Evolutionary conservation across 768 basidiomycete genomes (phyloP), one percentile per base, ranked within the genome.

Genomic region (Lactarius psammicola): DNA sequence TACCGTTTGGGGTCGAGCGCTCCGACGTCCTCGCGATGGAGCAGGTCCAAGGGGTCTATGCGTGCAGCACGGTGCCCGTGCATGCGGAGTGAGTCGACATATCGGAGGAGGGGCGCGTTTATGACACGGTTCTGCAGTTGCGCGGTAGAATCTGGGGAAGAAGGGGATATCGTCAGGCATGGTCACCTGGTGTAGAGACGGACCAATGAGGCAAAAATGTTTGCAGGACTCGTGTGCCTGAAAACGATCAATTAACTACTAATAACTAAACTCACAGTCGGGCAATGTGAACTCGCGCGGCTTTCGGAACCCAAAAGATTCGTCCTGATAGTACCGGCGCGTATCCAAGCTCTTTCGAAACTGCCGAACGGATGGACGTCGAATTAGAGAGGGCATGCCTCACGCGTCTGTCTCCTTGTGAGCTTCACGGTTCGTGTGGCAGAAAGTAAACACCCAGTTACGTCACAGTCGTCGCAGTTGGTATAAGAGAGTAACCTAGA

Each of bases 31-130:
- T 94, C 92, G 18, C 94, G 86, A 61, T 91, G 87, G 34, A 96
- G 88, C 59, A 96, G 77, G 75, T 94, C 93, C 40, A 96, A 78
- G 0, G 95, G 94, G 73, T 97, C 94, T 49, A 96, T 90, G 51
- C 84, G 81, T 0, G 93, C 92, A 3, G 92, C 92, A 34, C 92
- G 85, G 72, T 94, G 93, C 0, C 89, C 90, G 69, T 94, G 90
- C 0, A 81, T 87, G n/a, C 94, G 84, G 70, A 96, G 82, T 2
- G 90, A 88, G 74, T 96, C 95, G 13, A 94, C 91, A 73, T 94
- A 95, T 38, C 95, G 89, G 53, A 95, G 78, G 20, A 97, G 79
- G 3, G 91, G 79, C 0, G 93, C 92, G 70, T 95, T 94, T 3
- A 74, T 73, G 17, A 80, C 80, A 10, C 94, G 83, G 75, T 91